Percentiles rank a stretch among this genome's conserved stretches.
These are phyloP conservation scores for Babesia microti DNA, from an alignment of 169 alveolate genomes.

Conservation along the genomic window DNA sequence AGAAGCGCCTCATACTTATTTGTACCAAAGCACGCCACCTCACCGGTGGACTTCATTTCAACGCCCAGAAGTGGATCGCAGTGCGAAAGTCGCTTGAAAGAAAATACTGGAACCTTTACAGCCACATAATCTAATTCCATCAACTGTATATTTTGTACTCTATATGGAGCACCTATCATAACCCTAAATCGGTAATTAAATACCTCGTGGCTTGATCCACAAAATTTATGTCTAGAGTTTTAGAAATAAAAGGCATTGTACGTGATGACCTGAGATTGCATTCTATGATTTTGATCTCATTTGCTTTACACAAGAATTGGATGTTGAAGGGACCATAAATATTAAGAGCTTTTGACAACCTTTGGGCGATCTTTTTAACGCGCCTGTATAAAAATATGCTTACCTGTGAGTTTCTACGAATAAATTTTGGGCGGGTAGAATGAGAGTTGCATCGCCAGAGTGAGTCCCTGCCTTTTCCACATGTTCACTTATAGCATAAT, in stretches of 20 bases:
- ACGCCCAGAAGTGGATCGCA: conserved; percentile 79
- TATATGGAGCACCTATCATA: conserved; percentile 63
- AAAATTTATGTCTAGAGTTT: conserved; percentile 66
- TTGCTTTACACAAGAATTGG: conserved; percentile 75
- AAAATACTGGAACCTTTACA: conserved; percentile 73
- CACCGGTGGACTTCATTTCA: conserved; percentile 81
- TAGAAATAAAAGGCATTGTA: conserved; percentile 74
- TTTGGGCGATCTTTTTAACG: conserved; percentile 67
- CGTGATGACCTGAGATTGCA: conserved; percentile 79
- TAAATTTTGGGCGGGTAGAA: conserved; percentile 78
- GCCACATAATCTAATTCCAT: conserved; percentile 75
- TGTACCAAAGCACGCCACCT: conserved; percentile 71
- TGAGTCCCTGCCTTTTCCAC: conserved; percentile 81
- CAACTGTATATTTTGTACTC: conserved; percentile 57
- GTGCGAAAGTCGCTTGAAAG: conserved; percentile 68
- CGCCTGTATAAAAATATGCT: conserved; percentile 15
- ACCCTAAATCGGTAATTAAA: conserved; percentile 35
- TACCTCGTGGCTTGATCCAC: conserved; percentile 69
- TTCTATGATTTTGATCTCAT: conserved; percentile 74
- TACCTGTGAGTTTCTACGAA: conserved; percentile 74
- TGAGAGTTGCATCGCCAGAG: conserved; percentile 78
- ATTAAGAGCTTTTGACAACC: conserved; percentile 64
- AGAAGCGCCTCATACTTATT: conserved; percentile 74
- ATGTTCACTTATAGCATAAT: conserved; percentile 79
- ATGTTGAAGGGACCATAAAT: conserved; percentile 80